Evolutionary conservation across 306 rosid species (phyloP), one percentile per base, ranked within the genome.

Genomic region (Fragaria ananassa): DNA sequence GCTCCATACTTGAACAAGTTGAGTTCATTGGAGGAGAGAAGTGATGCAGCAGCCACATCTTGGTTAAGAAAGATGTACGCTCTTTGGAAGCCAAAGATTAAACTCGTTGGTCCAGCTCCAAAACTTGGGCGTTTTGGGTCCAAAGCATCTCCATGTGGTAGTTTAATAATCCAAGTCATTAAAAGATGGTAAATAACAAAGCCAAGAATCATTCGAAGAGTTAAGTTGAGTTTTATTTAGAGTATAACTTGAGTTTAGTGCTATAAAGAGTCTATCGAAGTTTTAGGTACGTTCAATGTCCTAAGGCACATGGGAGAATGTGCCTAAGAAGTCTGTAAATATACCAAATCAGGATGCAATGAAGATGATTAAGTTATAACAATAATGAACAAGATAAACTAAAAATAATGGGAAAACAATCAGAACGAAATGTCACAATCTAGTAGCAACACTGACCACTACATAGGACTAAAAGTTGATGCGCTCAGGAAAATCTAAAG

Each of bases 231-330:
- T 29, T 34, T 62, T 62, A 29, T 29, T 13, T 13, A 62, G n/a
- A 61, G n/a, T 61, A 27, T 14, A 5, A 41, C 44, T 41, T 41
- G 44, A 29, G 67, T 61, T 39, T 27, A 29, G 41, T 29, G 42
- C n/a, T 61, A 13, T 29, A 51, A 53, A 53, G 60, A 53, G 10
- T 51, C 23, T 53, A 51, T 6, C 29, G 0, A 12, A 60, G 39
- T 3, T 56, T 56, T n/a, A n/a, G 27, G 62, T 21, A 56, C 2
- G 5, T 21, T 21, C 29, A 54, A 8, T n/a, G 27, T 56, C 76
- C 94, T 85, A 54, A 86, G 89, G 83, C 97, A 90, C 98, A 91
- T 88, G 79, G 93, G 91, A 81, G 87, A 91, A 85, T 87, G 94
- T 13, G 97, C 98, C 74, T 90, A 90, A 70, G 97, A 86, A 8